Evolutionary conservation across 371 early-diverging fungal species (phyloP), one percentile per base, ranked within the genome.

Genomic region (Mortierella sp.): DNA sequence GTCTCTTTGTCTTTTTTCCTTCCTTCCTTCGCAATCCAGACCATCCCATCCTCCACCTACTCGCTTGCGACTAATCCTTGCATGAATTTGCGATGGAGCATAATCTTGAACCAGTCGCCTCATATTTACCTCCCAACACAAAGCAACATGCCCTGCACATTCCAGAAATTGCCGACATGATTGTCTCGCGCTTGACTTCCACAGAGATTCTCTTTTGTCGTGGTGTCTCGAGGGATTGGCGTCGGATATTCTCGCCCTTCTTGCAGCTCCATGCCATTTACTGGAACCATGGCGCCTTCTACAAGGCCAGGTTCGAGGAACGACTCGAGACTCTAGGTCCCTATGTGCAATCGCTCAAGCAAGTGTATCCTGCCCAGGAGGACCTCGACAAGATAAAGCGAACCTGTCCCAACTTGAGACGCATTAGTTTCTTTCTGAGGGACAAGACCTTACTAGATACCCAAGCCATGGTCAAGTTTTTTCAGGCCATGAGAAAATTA

Each of bases 161-260:
- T 61, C 72, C 77, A n/a, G 77, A 77, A 64, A 72, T 72, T 65
- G 47, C 52, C 0, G 24, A 20, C 54, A 66, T 77, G 65, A 72
- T 77, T 52, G 66, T 65, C 49, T 47, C 62, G 0, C 63, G 28
- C 26, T 66, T 77, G 45, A 35, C 63, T 3, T 43, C 59, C 22
- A 58, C 37, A 18, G 77, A 77, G 32, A 63, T 77, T 40, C 68
- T 77, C 37, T 18, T 40, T 60, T 77, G 77, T 39, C 49, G 77
- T 6, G 72, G 77, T 3, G 72, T 77, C 26, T 72, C 57, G 5
- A 32, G 60, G 16, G 64, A 67, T 22, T 77, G 77, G 77, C 77
- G 77, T 24, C 39, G 18, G 9, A 32, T 77, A 51, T 77, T 77
- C 61, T 71, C 77, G 8, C 68, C 77, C 14, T 64, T 63, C 39